These are phyloP conservation scores for Pseudopithomyces chartarum DNA, from an alignment of 2,329 filamentous ascomycete species.

Conservation along the genomic window DNA sequence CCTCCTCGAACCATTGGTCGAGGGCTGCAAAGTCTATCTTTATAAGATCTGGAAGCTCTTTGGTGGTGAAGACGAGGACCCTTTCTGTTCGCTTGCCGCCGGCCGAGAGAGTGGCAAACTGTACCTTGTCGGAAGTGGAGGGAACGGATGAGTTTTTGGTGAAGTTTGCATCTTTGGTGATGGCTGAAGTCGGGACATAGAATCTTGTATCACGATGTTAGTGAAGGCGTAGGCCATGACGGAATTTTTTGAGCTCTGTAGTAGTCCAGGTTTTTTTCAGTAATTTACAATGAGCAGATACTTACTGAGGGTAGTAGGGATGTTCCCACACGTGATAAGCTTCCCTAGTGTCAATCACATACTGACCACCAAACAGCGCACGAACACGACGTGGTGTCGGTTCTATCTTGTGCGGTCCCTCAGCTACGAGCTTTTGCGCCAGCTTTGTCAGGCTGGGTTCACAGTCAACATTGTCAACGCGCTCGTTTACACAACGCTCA, in stretches of 20 bases:
- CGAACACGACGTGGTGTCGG: slow-evolving; percentile 38
- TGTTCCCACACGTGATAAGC: slow-evolving; percentile 47
- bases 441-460: slow-evolving; percentile 49
- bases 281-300: not conserved
- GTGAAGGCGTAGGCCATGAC: no score
- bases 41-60: slow-evolving; percentile 28
- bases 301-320: slow-evolving; percentile 41
- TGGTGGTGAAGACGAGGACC: slow-evolving; percentile 34
- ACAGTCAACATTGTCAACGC: no score
- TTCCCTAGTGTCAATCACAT: slow-evolving; percentile 38
- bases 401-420: slow-evolving; percentile 44
- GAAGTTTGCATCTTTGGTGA: slow-evolving; percentile 25
- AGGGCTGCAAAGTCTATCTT: slow-evolving; percentile 38
- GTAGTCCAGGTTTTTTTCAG: no score
- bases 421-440: slow-evolving; percentile 46
- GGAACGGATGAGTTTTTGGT: slow-evolving; percentile 16
- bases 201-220: slow-evolving; percentile 19
- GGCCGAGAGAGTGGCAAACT: slow-evolving; percentile 27
- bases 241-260: no score
- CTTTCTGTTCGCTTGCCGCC: slow-evolving; percentile 23
- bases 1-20: slow-evolving; percentile 63
- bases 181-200: slow-evolving; percentile 31
- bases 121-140: slow-evolving; percentile 23
- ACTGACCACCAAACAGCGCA: slow-evolving; percentile 37
- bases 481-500: no score